Evolutionary conservation across 2,329 filamentous ascomycete species (phyloP).

Genomic region (Aaosphaeria pasadenensis): DNA sequence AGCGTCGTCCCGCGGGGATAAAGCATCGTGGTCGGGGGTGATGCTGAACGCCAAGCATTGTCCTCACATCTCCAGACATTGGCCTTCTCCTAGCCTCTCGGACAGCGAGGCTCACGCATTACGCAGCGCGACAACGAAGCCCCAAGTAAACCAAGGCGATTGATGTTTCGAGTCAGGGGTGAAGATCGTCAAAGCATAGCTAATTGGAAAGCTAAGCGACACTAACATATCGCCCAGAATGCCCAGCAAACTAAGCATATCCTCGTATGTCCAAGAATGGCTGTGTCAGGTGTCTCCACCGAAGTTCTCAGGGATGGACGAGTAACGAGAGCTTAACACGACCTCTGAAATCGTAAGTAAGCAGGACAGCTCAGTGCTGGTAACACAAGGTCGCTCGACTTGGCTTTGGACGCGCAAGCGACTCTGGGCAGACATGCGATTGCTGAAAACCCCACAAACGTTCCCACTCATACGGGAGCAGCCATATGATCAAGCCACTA

Average conservation of each 20-base stretch:
- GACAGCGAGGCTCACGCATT: neutral
- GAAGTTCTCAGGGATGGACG: neutral
- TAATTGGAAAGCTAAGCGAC: neutral
- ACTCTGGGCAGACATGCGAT: no score
- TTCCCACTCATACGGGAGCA: no score
- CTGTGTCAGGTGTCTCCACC: neutral
- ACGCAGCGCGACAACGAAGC: constrained; percentile 1
- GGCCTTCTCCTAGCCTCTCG: no score
- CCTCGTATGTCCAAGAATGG: neutral
- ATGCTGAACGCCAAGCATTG: no score
- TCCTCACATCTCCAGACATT: neutral
- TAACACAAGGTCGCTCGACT: no score
- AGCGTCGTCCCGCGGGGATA: no score
- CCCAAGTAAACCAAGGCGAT: neutral
- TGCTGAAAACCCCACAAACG: no score
- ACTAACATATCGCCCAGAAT: neutral
- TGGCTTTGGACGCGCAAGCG: no score
- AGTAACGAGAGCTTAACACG: neutral
- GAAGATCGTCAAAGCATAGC: neutral
- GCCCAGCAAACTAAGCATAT: no score
- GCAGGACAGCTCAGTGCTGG: no score
- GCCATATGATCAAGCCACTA: no score
- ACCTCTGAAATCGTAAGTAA: neutral
- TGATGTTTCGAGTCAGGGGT: neutral
- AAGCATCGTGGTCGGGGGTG: no score